Conservation (phyloP, 257 asterid genomes). For the Nicotiana noctiflora region DNA sequence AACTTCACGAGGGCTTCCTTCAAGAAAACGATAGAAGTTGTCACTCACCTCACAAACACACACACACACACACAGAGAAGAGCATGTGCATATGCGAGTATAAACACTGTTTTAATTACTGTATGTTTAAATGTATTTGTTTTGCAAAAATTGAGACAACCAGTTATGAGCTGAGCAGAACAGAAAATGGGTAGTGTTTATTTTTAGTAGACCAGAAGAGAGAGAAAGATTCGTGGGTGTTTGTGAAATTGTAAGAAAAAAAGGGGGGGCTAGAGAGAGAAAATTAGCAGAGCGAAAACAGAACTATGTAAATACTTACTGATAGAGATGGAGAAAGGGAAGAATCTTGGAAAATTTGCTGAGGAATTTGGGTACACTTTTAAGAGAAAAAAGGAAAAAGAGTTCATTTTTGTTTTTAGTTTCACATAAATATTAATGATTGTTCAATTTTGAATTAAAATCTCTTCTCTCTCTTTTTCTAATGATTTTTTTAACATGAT, state of each 20-base stretch:
- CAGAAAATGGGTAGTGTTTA: not conserved
- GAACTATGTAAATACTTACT: not conserved
- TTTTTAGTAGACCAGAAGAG: not conserved
- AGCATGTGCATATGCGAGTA: not conserved
- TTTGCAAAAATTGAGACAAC: constrained; percentile 11
- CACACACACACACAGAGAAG: not conserved
- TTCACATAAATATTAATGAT: not conserved
- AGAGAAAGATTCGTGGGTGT: constrained; percentile 1
- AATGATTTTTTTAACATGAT: not conserved
- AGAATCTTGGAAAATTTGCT: constrained; percentile 2
- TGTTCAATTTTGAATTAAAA: not conserved
- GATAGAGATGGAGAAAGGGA: not conserved
- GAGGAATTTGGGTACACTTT: constrained; percentile 1
- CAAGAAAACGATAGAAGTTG: constrained; percentile 8
- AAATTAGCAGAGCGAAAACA: not conserved
- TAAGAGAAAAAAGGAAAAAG: not conserved
- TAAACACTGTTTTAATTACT: not conserved
- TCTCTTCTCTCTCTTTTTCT: not conserved
- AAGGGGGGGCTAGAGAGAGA: constrained; percentile 1
- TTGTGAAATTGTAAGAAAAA: not conserved
- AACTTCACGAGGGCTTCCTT: constrained; percentile 45
- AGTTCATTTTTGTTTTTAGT: not conserved
- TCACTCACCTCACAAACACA: constrained; percentile 6
- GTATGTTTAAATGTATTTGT: not conserved
- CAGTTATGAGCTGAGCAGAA: constrained; percentile 8